These are phyloP conservation scores for Leccinum subtestaceum DNA, from an alignment of 768 basidiomycete genomes.

Conservation along the genomic window DNA sequence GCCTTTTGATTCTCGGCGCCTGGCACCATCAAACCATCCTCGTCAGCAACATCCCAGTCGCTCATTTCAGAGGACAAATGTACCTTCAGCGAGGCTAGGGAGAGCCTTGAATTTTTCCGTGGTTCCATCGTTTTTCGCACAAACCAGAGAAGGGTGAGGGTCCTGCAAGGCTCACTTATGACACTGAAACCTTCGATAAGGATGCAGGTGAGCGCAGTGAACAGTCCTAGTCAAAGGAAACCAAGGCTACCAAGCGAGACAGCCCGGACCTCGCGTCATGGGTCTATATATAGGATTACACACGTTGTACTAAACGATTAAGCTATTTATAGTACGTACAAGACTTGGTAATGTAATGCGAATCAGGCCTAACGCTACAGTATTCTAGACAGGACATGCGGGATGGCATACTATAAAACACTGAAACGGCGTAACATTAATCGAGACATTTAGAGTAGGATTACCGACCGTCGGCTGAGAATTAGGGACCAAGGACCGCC, in stretches of 20 bases:
- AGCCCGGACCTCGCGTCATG: neutral
- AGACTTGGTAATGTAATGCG: neutral
- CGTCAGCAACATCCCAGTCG: slow-evolving; percentile 1
- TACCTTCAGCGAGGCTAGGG: slow-evolving; percentile 30
- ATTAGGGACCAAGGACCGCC: neutral
- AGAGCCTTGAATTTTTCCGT: slow-evolving; percentile 9
- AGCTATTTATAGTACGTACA: neutral
- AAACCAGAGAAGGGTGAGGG: neutral
- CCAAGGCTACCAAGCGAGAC: neutral
- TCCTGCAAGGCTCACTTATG: neutral
- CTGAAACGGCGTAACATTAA: slow-evolving; percentile 1
- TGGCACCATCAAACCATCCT: slow-evolving; percentile 11
- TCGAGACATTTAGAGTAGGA: neutral
- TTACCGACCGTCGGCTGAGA: neutral
- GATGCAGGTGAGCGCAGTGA: neutral
- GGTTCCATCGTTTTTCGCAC: slow-evolving; percentile 25
- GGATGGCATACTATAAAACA: slow-evolving; percentile 9
- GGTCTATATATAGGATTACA: slow-evolving; percentile 5
- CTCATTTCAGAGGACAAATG: neutral
- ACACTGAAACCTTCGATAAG: neutral
- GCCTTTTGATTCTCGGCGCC: slow-evolving; percentile 48
- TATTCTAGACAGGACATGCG: slow-evolving; percentile 8
- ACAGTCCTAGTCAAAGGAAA: neutral
- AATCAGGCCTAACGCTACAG: neutral
- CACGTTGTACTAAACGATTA: slow-evolving; percentile 1